These are phyloP conservation scores for Sideroxylon spinosum DNA, from an alignment of 179 eudicot species.

Conservation along the genomic window DNA sequence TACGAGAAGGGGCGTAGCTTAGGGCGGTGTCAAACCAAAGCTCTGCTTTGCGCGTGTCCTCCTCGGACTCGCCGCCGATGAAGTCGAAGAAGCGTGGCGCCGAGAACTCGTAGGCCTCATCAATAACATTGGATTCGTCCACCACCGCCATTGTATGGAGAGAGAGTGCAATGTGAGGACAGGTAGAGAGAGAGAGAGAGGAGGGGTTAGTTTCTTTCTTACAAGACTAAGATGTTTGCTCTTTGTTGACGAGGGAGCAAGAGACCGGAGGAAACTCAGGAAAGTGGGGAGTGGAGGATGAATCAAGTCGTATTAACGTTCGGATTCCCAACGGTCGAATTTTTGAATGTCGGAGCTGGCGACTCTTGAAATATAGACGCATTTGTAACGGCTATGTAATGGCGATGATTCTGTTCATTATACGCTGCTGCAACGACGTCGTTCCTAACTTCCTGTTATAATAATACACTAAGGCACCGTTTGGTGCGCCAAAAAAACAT, in stretches of 20 bases:
- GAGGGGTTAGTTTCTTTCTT: neutral
- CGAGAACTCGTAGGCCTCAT: constrained; percentile 69
- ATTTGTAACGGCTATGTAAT: constrained; percentile 10
- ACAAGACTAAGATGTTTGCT: neutral
- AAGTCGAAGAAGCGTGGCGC: constrained; percentile 83
- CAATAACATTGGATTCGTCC: constrained; percentile 35
- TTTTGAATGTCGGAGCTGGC: constrained; percentile 9
- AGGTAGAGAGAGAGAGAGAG: neutral
- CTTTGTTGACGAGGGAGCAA: neutral
- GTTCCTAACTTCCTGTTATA: neutral
- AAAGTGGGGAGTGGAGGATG: neutral
- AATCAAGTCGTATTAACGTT: constrained; percentile 12
- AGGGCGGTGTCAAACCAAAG: constrained; percentile 76
- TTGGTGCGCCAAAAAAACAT: too few relatives aligned
- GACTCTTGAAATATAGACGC: constrained; percentile 13
- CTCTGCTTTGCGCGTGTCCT: constrained; percentile 57
- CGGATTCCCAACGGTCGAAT: constrained; percentile 21
- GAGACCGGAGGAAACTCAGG: neutral
- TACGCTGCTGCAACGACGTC: neutral
- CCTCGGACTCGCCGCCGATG: constrained; percentile 53
- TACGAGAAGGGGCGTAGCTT: constrained; percentile 85
- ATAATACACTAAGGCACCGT: too few relatives aligned
- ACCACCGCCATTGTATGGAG: constrained; percentile 21
- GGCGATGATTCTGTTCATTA: neutral
- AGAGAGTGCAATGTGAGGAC: neutral